phyloP scores from a whole-genome alignment of 2,329 filamentous ascomycete genomes.

The Monilinia aucupariae region DNA sequence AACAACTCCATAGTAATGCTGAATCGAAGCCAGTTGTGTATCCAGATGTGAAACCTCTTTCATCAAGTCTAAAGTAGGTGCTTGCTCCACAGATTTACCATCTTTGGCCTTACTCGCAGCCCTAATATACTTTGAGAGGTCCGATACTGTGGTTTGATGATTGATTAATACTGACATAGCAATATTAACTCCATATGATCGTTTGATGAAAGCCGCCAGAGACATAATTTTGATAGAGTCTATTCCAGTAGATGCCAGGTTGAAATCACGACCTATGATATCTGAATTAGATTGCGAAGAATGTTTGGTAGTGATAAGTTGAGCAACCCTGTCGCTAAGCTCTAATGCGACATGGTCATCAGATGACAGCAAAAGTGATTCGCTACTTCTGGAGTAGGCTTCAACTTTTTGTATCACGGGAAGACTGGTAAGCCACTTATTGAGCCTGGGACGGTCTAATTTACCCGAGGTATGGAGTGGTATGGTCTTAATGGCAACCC shows the following conservation, averaged over 20 bases:
- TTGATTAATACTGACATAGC: conserved; percentile 11
- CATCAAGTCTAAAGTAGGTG: not conserved
- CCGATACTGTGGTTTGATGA: conserved; percentile 12
- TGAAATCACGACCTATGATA: conserved; percentile 11
- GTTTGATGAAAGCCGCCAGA: conserved; percentile 14
- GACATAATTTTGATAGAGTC: conserved; percentile 20
- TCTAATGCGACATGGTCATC: conserved; percentile 6
- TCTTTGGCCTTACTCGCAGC: not conserved
- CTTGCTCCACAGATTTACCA: not conserved
- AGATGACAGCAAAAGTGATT: not conserved
- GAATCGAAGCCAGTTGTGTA: not conserved
- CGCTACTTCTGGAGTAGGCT: not conserved
- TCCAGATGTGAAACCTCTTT: not conserved
- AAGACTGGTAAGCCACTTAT: conserved; percentile 14
- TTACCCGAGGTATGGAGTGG: conserved; percentile 36
- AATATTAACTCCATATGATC: conserved; percentile 8
- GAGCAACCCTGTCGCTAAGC: conserved; percentile 1
- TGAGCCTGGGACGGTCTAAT: conserved; percentile 36
- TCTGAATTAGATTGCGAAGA: not conserved
- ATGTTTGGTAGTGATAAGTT: not conserved
- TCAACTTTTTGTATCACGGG: not conserved
- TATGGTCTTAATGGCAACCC: conserved; percentile 32
- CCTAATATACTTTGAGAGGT: conserved; percentile 10
- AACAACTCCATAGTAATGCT: not conserved
- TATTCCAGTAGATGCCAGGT: conserved; percentile 13